phyloP scores from a whole-genome alignment of 2,329 filamentous ascomycete species.

The Echinosphaeria canescens region DNA sequence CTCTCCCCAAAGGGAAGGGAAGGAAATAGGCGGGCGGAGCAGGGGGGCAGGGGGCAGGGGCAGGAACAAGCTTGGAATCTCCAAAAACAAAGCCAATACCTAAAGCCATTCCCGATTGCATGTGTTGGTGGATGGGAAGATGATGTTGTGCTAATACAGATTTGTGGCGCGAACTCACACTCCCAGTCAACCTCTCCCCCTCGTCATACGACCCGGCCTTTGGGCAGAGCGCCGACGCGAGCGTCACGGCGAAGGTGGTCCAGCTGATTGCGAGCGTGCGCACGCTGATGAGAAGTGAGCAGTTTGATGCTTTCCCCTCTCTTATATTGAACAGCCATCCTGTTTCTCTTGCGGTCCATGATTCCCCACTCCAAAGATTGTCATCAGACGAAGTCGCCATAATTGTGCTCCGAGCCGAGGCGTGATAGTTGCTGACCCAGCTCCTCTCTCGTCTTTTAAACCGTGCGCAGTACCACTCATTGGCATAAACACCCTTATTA shows the following conservation, averaged over 20 bases:
- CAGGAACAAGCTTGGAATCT: no score
- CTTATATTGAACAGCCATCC: no score
- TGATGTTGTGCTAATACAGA: no score
- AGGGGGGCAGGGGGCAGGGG: no score
- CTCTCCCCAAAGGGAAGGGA: no score
- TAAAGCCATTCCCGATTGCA: no score
- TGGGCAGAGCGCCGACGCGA: constrained; percentile 48
- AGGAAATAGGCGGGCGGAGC: no score
- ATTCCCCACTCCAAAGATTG: no score
- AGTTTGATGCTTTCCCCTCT: neutral
- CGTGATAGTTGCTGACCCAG: neutral
- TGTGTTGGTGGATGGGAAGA: no score
- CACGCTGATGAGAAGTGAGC: constrained; percentile 81
- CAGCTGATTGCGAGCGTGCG: constrained; percentile 80
- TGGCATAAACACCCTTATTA: constrained; percentile 61
- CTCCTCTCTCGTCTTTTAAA: neutral
- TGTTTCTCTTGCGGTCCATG: neutral
- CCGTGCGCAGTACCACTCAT: constrained; percentile 52
- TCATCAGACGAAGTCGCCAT: no score
- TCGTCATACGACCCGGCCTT: constrained; percentile 55
- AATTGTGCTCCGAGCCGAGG: neutral
- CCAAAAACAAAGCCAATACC: no score
- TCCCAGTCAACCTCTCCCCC: constrained; percentile 65
- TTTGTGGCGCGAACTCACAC: no score
- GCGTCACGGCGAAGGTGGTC: constrained; percentile 70